A percentile compares a stretch with the other conserved stretches of the same genome.
Evolutionary conservation across 2,329 filamentous ascomycete genomes (phyloP).

Genomic region (Fusarium sacchari): DNA sequence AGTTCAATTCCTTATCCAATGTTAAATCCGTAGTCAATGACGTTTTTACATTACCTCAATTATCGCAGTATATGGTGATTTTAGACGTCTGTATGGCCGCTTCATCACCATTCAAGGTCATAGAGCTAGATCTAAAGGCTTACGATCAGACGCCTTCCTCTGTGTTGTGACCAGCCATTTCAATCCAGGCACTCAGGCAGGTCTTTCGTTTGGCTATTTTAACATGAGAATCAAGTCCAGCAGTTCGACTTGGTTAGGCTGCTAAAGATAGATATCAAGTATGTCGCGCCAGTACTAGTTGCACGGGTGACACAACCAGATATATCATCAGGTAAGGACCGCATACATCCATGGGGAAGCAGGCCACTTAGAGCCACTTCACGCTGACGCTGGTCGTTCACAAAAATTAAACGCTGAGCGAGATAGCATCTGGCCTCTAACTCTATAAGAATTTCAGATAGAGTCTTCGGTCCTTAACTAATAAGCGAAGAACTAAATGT

Average conservation of each 20-base stretch:
- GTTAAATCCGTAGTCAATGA: neutral
- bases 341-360: neutral
- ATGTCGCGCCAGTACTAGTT: neutral
- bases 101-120: neutral
- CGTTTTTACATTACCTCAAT: fast-evolving
- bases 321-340: neutral
- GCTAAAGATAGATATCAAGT: neutral
- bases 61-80: neutral
- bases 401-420: neutral
- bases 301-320: neutral
- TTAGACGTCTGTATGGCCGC: neutral
- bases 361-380: neutral
- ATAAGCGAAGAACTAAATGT: constrained; percentile 36
- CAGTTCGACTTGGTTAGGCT: fast-evolving
- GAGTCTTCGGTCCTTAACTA: constrained; percentile 40
- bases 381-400: neutral
- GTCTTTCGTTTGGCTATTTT: neutral
- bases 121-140: neutral
- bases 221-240: neutral
- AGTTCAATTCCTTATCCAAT: neutral
- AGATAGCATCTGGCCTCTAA: neutral
- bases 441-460: neutral
- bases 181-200: neutral
- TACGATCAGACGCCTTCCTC: neutral
- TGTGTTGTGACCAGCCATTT: neutral